A percentile compares a stretch with the other conserved stretches of the same genome.
These are phyloP conservation scores for Aspergillus kassunensis DNA, from an alignment of 495 filamentous ascomycete genomes.

Conservation along the genomic window DNA sequence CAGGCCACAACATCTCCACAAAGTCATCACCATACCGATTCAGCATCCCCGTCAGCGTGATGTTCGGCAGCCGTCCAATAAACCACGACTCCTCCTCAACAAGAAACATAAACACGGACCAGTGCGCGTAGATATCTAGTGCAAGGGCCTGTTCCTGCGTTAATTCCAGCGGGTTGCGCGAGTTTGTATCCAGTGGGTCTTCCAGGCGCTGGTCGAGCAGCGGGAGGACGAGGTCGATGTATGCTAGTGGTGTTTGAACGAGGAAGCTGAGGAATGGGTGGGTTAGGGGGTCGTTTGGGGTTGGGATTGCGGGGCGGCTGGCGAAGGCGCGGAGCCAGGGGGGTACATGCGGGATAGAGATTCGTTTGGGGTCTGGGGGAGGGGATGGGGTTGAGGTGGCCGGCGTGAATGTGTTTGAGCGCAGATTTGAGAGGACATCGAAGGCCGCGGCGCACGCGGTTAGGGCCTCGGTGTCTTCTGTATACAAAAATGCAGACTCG, in stretches of 20 bases:
- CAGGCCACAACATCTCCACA: neutral
- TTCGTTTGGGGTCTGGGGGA: neutral
- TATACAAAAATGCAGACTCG: neutral
- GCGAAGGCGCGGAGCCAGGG: neutral
- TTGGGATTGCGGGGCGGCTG: neutral
- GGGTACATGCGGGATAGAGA: neutral
- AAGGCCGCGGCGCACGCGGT: neutral
- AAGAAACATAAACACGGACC: neutral
- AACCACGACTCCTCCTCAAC: neutral
- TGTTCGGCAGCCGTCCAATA: neutral
- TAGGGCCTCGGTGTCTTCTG: neutral
- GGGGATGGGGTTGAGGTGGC: neutral
- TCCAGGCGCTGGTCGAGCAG: neutral
- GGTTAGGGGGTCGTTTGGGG: neutral
- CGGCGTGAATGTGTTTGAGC: neutral
- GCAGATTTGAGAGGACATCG: neutral
- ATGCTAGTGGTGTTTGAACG: neutral
- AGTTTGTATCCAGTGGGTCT: neutral
- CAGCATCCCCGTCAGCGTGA: neutral
- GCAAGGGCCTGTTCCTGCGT: neutral
- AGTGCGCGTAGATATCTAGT: constrained; percentile 2
- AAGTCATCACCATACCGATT: constrained; percentile 1
- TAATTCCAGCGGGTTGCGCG: neutral
- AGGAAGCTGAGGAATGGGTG: neutral
- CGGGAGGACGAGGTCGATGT: neutral